Base-by-base conservation (phyloP, 306 rosid species). In the Lathyrus aphaca region DNA sequence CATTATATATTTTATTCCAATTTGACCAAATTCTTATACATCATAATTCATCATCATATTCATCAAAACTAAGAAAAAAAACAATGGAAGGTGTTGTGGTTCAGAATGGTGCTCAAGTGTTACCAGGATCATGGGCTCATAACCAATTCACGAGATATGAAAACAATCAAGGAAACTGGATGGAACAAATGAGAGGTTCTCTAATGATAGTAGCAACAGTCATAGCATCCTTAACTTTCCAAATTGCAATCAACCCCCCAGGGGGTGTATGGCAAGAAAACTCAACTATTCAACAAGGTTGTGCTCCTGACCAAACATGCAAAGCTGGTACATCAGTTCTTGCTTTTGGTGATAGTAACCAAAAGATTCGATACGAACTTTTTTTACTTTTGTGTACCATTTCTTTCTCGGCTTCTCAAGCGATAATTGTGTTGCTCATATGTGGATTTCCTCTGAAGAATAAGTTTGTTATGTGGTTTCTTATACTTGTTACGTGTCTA, bases 241-340 rank as follows among this genome's bases (percentile, higher is more conserved):
- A 73, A 72, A 64, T 53, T 17, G 64, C 81, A 0, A 46, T 72
- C 5, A 68, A 73, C 42, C 85, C 85, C 0, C 73, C 79, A 11
- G 84, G 81, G 11, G 80, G 79, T 69, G 77, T 79, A 18, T 74
- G 76, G 80, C 83, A 74, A 68, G 3, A 59, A 37, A 5, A 17
- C 5, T 1, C 65, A 18, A 2, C 7, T 15, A 6, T 0, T 16
- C 0, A 25, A 3, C 3, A 29, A 0, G 80, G 75, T 27, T 76
- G 80, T 68, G 39, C 37, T 11, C 6, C 2, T 3, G 8, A 3
- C 27, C 10, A 17, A 23, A 16, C 0, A 0, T 75, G 80, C 39
- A 21, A 16, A n/a, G 72, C 72, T 53, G 76, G 79, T 5, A 79
- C 79, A 10, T 68, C 83, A 4, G 72, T 79, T 4, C 25, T 79